Conservation (phyloP, 306 rosid genomes). For the Acmispon strigosus region DNA sequence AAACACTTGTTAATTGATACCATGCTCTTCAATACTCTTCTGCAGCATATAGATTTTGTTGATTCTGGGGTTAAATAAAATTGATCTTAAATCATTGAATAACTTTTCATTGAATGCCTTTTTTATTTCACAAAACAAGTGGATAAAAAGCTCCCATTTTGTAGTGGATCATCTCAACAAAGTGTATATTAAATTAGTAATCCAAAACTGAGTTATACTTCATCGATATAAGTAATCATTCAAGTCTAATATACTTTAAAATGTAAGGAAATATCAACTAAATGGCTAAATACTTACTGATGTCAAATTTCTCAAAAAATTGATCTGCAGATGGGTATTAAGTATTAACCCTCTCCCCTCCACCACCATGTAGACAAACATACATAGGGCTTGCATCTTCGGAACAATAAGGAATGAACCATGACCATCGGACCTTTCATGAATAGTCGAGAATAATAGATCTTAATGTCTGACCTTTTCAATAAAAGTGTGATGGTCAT, state of each 20-base stretch:
- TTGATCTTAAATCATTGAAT: neutral
- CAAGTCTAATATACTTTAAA: neutral
- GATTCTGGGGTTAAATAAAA: neutral
- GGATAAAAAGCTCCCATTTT: neutral
- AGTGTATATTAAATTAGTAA: neutral
- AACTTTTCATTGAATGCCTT: neutral
- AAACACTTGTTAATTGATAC: neutral
- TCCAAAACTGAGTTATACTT: neutral
- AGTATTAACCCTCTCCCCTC: neutral
- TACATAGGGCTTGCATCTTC: neutral
- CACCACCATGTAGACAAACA: neutral
- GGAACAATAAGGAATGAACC: neutral
- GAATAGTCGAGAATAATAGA: neutral
- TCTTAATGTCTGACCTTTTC: neutral
- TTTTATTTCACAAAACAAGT: neutral
- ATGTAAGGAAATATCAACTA: neutral
- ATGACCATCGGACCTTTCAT: neutral
- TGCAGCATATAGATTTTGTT: neutral
- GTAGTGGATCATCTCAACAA: neutral
- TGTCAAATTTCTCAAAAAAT: neutral
- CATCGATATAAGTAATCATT: neutral
- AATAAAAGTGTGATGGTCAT: neutral
- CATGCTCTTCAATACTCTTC: neutral
- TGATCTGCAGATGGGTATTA: neutral
- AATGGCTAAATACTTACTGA: neutral